Base-by-base conservation (phyloP, 441 rosid species). In the Omphalea diandra region DNA sequence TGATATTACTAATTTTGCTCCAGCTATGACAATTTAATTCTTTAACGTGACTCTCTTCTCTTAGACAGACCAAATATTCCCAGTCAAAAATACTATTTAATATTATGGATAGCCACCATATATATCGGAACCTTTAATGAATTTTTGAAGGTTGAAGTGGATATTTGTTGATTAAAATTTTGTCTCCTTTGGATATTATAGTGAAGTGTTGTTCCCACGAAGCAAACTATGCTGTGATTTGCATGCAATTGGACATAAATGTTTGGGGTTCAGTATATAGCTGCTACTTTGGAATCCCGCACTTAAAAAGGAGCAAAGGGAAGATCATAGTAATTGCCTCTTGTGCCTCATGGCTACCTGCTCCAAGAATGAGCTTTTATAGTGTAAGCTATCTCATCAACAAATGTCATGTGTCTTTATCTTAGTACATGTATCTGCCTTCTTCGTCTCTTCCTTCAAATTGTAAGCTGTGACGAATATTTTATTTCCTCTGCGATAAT, bases 181-280 rank as follows among this genome's bases (percentile, higher is more conserved):
- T n/a, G n/a, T n/a, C n/a, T n/a, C n/a, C n/a, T n/a, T n/a, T n/a
- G n/a, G n/a, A n/a, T n/a, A n/a, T n/a, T n/a, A n/a, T n/a, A n/a
- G n/a, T n/a, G n/a, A n/a, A n/a, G n/a, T n/a, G n/a, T n/a, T 50
- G 33, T 35, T 14, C 26, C 49, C 24, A 24, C 52, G 26, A 29
- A 53, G n/a, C 14, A 35, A 36, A 2, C 33, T 7, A 29, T 31
- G 18, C 10, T 31, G 1, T n/a, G 17, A 9, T 56, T 43, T 55
- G 31, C 52, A 26, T 62, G 50, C 24, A 78, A n/a, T n/a, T n/a
- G 94, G 83, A 85, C 41, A 82, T 84, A 12, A 86, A 85, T 65
- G 88, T 89, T 78, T 86, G 89, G 86, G 90, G 90, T 41, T 77
- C 93, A 1, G 85, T 82, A 1, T 82, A 77, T 24, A 53, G 85